Evolutionary conservation across 129 eudicot genomes (phyloP).

Genomic region (Chrysanthemum makinoi): DNA sequence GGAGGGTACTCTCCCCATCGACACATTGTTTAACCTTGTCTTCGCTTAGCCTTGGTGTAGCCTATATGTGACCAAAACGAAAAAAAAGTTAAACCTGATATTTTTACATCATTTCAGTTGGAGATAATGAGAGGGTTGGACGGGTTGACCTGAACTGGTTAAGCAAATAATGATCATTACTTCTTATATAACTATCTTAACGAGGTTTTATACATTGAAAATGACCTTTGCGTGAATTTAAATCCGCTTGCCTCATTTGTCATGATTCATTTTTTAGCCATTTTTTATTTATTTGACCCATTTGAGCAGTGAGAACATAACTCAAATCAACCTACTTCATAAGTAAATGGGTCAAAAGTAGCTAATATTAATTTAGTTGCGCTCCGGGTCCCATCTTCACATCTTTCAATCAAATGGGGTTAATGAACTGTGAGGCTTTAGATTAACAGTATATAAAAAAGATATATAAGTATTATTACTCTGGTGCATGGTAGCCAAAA

Average conservation of each 20-base stretch:
- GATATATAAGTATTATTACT: too few species aligned
- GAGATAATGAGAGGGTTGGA: not conserved
- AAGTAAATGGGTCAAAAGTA: not conserved
- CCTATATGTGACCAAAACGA: constrained; percentile 40
- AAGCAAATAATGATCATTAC: too few species aligned
- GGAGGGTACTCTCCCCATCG: constrained; percentile 76
- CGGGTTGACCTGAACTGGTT: too few species aligned
- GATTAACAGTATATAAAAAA: too few species aligned
- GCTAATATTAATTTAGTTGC: not conserved
- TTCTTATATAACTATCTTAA: too few species aligned
- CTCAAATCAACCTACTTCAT: not conserved
- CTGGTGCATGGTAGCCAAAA: constrained; percentile 17
- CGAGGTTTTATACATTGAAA: too few species aligned
- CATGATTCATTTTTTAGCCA: too few species aligned
- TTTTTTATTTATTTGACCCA: too few species aligned
- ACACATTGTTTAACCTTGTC: constrained; percentile 92
- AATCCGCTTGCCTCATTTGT: too few species aligned
- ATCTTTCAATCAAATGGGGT: not conserved
- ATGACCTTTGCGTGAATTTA: too few species aligned
- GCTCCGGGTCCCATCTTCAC: not conserved
- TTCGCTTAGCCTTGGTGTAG: constrained; percentile 90
- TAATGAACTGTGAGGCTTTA: too few species aligned
- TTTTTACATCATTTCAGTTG: not conserved
- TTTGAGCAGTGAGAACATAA: not conserved
- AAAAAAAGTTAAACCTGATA: not conserved